These are phyloP conservation scores for Coprinellus micaceus DNA, from an alignment of 768 basidiomycete species.

Conservation along the genomic window DNA sequence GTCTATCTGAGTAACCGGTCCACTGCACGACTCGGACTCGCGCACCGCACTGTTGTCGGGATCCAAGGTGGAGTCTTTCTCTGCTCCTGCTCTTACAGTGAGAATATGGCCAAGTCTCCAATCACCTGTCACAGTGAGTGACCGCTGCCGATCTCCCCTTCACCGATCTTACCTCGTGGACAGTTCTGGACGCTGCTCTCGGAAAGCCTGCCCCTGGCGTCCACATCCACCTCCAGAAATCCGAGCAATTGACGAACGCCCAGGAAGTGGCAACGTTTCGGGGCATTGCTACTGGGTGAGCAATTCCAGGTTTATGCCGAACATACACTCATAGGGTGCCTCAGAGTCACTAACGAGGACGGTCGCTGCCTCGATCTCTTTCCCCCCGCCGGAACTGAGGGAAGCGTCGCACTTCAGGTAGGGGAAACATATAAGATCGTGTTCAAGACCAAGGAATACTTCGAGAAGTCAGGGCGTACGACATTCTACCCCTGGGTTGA, in stretches of 20 bases:
- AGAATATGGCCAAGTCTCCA: conserved; percentile 58
- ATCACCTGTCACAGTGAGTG: conserved; percentile 91
- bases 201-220: conserved; percentile 81
- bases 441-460: conserved; percentile 83
- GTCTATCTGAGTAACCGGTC: not conserved
- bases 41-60: too few species aligned
- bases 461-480: conserved; percentile 54
- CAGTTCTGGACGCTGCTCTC: conserved; percentile 82
- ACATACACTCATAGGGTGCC: conserved; percentile 10
- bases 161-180: too few species aligned
- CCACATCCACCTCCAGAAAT: conserved; percentile 55
- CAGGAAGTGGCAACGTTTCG: conserved; percentile 44
- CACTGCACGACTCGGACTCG: not conserved
- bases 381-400: conserved; percentile 46
- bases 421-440: conserved; percentile 77
- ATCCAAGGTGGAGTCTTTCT: too few species aligned
- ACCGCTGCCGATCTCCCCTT: too few species aligned
- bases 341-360: conserved; percentile 72
- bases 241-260: conserved; percentile 30
- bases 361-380: conserved; percentile 82
- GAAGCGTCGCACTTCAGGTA: conserved; percentile 43
- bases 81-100: too few species aligned
- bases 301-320: not conserved
- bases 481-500: conserved; percentile 93
- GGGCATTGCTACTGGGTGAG: conserved; percentile 59